phyloP scores from a whole-genome alignment of 2,329 filamentous ascomycete species.

The Fusarium acutatum region DNA sequence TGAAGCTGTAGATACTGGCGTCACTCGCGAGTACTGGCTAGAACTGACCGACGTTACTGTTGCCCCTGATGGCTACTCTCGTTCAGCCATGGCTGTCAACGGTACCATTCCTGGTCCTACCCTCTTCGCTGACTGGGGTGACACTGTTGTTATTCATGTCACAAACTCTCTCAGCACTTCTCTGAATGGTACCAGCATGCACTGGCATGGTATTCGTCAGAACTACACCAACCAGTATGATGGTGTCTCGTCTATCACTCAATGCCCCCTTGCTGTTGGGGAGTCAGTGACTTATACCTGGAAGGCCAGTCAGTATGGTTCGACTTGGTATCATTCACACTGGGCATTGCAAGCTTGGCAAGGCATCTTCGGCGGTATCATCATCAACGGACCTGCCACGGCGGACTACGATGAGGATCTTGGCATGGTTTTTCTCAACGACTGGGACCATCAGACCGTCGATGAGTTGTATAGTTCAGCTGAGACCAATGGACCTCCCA shows the following conservation, averaged over 20 bases:
- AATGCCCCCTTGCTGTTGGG: conserved; percentile 62
- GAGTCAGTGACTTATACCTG: conserved; percentile 65
- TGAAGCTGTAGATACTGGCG: conserved; percentile 55
- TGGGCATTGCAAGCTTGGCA: conserved; percentile 59
- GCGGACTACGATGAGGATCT: conserved; percentile 71
- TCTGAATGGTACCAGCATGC: conserved; percentile 67
- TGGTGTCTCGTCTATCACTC: conserved; percentile 60
- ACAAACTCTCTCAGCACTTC: conserved; percentile 54
- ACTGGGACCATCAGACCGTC: conserved; percentile 63
- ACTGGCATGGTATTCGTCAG: conserved; percentile 71
- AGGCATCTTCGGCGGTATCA: conserved; percentile 67
- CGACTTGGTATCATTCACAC: conserved; percentile 70
- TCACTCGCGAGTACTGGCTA: conserved; percentile 60
- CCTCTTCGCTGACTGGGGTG: conserved; percentile 62
- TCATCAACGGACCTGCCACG: conserved; percentile 68
- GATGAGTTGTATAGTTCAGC: conserved; percentile 47
- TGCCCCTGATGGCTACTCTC: conserved; percentile 56
- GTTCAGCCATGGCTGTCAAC: conserved; percentile 59
- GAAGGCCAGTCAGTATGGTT: conserved; percentile 63
- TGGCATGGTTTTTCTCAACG: conserved; percentile 65
- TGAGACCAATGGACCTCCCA: conserved; percentile 43
- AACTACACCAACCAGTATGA: conserved; percentile 63
- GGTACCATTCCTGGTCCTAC: conserved; percentile 67
- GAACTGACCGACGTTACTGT: conserved; percentile 51
- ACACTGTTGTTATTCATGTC: conserved; percentile 60